Percentiles rank a stretch among this genome's conserved stretches.
Conservation (phyloP, 129 eudicot species). For the Centella asiatica region DNA sequence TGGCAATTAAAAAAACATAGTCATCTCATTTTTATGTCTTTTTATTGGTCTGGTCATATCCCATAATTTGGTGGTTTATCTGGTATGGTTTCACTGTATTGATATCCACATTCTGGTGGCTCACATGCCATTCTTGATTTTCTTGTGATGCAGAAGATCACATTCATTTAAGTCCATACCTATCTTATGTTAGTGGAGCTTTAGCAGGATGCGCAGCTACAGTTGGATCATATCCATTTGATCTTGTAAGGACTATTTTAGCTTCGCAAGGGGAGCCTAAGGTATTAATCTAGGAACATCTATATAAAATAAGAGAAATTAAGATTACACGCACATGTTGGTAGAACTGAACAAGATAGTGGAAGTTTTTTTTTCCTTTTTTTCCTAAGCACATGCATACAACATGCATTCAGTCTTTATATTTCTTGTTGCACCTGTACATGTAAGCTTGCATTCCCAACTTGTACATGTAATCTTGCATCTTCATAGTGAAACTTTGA, state of each 20-base stretch:
- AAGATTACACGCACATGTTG: too few relatives aligned
- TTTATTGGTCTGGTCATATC: too few relatives aligned
- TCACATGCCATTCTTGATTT: conserved; percentile 13
- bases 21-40: too few relatives aligned
- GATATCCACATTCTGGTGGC: conserved; percentile 3
- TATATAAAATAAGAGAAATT: too few relatives aligned
- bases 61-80: not conserved
- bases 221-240: conserved; percentile 85
- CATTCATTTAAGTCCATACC: conserved; percentile 72
- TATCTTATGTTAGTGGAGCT: conserved; percentile 75
- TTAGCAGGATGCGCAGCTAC: conserved; percentile 92
- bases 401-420: too few relatives aligned
- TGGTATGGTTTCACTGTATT: not conserved
- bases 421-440: too few relatives aligned
- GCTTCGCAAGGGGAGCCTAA: conserved; percentile 96
- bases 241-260: conserved; percentile 70
- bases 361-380: too few relatives aligned
- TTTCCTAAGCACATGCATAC: too few relatives aligned
- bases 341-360: not conserved
- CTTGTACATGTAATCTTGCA: too few relatives aligned
- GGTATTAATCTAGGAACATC: conserved; percentile 27
- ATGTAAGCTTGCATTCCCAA: too few relatives aligned
- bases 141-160: conserved; percentile 59
- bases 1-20: too few relatives aligned
- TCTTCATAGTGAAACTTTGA: too few relatives aligned